These are phyloP conservation scores for Capronia epimyces DNA, from an alignment of 2,329 filamentous ascomycete species.

Conservation along the genomic window DNA sequence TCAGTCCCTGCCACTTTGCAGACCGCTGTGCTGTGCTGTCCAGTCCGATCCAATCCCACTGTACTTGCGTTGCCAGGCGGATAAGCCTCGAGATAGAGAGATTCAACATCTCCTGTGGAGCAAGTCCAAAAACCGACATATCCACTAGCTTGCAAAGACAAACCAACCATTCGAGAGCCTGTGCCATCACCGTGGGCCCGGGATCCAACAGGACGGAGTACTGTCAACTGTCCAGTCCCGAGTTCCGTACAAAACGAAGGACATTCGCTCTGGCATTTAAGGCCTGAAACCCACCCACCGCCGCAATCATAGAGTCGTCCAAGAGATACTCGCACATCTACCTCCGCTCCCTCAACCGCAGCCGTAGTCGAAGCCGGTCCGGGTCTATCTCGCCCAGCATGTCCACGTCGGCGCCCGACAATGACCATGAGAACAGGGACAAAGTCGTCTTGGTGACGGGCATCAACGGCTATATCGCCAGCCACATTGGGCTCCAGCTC, in stretches of 20 bases:
- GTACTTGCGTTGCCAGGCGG: too few relatives aligned
- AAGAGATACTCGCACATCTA: conserved; percentile 22
- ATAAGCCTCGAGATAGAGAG: too few relatives aligned
- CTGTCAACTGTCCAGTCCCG: too few relatives aligned
- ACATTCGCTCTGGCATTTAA: neutral
- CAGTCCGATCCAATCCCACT: too few relatives aligned
- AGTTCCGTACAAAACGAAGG: neutral
- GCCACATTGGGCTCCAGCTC: conserved; percentile 36
- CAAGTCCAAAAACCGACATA: too few relatives aligned
- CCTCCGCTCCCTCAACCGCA: conserved; percentile 15
- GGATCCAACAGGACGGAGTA: too few relatives aligned
- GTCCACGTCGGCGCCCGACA: neutral
- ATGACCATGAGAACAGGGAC: neutral
- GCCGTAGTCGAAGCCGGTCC: conserved; percentile 13
- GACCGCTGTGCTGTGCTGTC: too few relatives aligned
- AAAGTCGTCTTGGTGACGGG: conserved; percentile 36
- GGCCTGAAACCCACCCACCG: neutral
- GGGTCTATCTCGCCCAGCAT: conserved; percentile 11
- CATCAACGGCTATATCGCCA: conserved; percentile 40
- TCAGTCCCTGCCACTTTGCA: too few relatives aligned
- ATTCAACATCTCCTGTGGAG: too few relatives aligned
- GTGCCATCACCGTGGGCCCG: too few relatives aligned
- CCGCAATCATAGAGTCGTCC: conserved; percentile 17
- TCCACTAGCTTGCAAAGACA: neutral
- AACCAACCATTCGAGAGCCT: neutral